Evolutionary conservation across 2,329 filamentous ascomycete genomes (phyloP).

Genomic region (Dactylonectria estremocensis): DNA sequence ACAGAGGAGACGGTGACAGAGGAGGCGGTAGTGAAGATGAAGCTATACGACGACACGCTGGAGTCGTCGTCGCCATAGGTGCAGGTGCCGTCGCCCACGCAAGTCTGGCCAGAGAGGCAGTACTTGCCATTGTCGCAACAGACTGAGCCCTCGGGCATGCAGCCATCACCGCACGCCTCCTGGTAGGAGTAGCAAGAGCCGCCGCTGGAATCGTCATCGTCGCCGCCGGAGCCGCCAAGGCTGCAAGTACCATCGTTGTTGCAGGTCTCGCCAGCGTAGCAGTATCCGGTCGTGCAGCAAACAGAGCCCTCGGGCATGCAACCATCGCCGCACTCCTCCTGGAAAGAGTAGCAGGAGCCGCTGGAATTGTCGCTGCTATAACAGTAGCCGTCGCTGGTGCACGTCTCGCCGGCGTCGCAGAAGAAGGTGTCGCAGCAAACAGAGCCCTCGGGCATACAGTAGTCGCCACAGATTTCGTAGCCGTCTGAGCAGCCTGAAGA

Average conservation of each 20-base stretch:
- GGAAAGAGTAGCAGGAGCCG: not conserved
- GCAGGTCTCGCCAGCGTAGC: not conserved
- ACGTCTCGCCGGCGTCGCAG: not conserved
- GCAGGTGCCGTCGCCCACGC: slow-evolving; percentile 22
- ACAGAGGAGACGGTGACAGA: too few relatives aligned
- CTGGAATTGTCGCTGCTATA: not conserved
- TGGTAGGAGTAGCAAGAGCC: not conserved
- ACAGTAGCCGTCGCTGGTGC: not conserved
- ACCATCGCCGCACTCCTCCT: not conserved
- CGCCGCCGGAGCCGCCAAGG: not conserved
- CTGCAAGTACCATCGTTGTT: slow-evolving; percentile 23
- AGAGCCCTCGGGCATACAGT: not conserved
- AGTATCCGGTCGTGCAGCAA: not conserved
- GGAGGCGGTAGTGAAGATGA: not conserved
- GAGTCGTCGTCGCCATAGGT: not conserved
- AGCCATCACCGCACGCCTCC: not conserved
- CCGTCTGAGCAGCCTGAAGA: not conserved
- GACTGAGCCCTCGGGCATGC: not conserved
- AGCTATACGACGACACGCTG: not conserved
- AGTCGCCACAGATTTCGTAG: not conserved
- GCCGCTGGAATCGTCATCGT: not conserved
- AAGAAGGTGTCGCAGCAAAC: not conserved
- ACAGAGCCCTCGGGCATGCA: not conserved
- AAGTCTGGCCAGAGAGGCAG: not conserved
- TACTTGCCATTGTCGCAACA: not conserved